Percentiles rank a stretch among this genome's conserved stretches.
Conservation (phyloP, 805 yeast genomes). For the Schizosaccharomyces lindneri region DNA sequence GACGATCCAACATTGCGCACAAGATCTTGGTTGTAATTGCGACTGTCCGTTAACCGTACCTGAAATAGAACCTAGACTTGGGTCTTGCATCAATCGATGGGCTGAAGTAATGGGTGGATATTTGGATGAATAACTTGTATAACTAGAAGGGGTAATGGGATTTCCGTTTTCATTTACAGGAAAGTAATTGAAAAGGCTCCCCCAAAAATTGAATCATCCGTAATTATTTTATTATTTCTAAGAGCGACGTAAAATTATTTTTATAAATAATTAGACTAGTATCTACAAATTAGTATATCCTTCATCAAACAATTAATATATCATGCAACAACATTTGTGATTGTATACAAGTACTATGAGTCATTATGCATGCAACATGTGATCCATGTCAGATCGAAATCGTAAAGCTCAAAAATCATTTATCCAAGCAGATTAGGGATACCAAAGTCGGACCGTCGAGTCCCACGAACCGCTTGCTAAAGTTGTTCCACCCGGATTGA, state of each 20-base stretch:
- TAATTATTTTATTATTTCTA: too few relatives aligned
- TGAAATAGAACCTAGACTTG: constrained; percentile 15
- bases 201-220: too few relatives aligned
- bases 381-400: neutral
- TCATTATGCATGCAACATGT: too few relatives aligned
- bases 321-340: too few relatives aligned
- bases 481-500: constrained; percentile 52
- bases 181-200: too few relatives aligned
- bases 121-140: neutral
- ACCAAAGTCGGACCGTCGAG: constrained; percentile 19
- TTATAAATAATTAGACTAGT: too few relatives aligned
- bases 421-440: constrained; percentile 10
- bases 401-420: neutral
- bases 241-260: too few relatives aligned
- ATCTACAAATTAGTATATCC: too few relatives aligned
- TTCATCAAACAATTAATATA: too few relatives aligned
- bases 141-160: neutral
- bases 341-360: too few relatives aligned
- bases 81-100: constrained; percentile 16
- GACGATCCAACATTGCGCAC: constrained; percentile 45
- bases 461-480: constrained; percentile 69
- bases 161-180: neutral
- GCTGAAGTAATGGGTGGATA: constrained; percentile 2
- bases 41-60: constrained; percentile 32
- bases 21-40: constrained; percentile 69